phyloP scores from a whole-genome alignment of 1,284 basidiomycete genomes.

The Ustilago loliicola region DNA sequence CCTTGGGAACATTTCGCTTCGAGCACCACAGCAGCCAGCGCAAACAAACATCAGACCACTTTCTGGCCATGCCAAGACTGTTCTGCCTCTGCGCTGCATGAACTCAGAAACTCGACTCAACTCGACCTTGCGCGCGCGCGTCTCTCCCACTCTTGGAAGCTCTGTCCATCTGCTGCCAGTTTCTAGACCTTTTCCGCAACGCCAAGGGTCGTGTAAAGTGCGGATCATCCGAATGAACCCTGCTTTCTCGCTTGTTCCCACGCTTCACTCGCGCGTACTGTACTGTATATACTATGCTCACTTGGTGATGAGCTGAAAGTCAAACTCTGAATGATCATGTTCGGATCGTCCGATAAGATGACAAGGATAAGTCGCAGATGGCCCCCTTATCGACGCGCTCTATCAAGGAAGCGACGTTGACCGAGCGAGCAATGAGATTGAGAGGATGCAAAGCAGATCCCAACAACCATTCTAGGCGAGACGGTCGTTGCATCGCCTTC shows the following conservation, averaged over 20 bases:
- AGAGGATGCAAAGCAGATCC: too few relatives aligned
- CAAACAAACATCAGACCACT: neutral
- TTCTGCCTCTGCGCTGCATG: neutral
- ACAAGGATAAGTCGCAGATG: too few relatives aligned
- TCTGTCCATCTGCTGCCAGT: neutral
- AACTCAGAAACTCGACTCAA: neutral
- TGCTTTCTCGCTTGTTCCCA: neutral
- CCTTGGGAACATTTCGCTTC: neutral
- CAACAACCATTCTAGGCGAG: too few relatives aligned
- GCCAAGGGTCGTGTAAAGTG: constrained; percentile 6
- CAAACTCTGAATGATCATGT: too few relatives aligned
- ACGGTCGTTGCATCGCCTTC: too few relatives aligned
- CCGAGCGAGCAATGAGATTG: too few relatives aligned
- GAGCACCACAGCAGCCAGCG: neutral
- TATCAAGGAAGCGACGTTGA: too few relatives aligned
- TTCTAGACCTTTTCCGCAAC: neutral
- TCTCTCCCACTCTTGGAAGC: neutral
- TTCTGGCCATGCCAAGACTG: constrained; percentile 2
- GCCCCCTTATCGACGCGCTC: too few relatives aligned
- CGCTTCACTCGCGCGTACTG: neutral
- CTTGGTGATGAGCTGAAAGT: too few relatives aligned
- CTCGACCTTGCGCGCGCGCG: neutral
- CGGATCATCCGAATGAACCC: constrained; percentile 4
- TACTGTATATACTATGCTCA: neutral
- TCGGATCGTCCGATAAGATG: too few relatives aligned